Conservation (phyloP, 2,329 filamentous ascomycete species). For the Aspergillus carbonarius region DNA sequence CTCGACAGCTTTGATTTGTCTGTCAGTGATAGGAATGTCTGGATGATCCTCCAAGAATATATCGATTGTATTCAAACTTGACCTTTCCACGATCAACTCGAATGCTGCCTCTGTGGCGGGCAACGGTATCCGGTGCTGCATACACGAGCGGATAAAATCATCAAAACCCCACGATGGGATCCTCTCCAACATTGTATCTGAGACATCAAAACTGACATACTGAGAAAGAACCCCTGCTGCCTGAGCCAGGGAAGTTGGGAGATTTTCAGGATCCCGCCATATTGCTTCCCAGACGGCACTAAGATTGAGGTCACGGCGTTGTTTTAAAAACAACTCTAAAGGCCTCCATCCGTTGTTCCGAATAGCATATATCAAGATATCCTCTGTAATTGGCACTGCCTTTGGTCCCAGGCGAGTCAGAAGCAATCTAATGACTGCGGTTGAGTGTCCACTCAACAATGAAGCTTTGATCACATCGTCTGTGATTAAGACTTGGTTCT, state of each 20-base stretch:
- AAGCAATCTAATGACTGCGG: background rate
- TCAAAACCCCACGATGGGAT: background rate
- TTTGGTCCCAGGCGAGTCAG: background rate
- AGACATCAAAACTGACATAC: background rate
- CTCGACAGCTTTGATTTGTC: background rate
- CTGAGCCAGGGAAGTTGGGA: background rate
- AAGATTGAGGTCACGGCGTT: background rate
- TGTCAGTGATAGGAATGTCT: background rate
- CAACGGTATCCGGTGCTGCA: background rate
- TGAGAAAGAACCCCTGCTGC: background rate
- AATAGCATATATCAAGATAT: background rate
- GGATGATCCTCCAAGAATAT: background rate
- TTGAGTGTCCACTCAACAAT: background rate
- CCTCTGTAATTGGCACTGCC: background rate
- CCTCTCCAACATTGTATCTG: background rate
- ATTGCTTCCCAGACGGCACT: background rate
- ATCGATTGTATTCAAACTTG: background rate
- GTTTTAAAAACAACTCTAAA: background rate
- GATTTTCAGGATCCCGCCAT: background rate
- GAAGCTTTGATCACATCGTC: background rate
- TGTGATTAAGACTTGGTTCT: background rate
- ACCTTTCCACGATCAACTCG: background rate
- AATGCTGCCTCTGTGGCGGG: background rate
- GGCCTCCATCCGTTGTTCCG: background rate
- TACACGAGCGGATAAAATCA: background rate